Base-by-base conservation (phyloP, 129 eudicot species). In the Solidago caesia region DNA sequence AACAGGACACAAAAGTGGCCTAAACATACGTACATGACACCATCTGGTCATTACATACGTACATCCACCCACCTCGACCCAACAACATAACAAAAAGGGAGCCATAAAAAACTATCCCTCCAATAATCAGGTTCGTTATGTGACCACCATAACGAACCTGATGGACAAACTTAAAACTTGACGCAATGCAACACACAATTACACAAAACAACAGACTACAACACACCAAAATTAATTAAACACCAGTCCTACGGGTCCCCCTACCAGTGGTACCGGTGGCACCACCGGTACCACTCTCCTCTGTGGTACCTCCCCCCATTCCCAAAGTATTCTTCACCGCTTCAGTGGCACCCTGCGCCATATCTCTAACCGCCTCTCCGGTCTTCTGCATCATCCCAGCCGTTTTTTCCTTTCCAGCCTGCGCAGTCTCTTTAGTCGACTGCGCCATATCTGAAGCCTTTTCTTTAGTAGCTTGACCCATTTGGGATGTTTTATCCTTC, bases 271-370 rank as follows among this genome's bases (percentile, higher is more conserved):
- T 64, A 14, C 25, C 16, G 0, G 47, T 64, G 48, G 9, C 59
- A 4, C 7, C 39, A 14, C 57, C 75, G 45, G 42, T 33, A 14
- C 55, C 5, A 0, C 9, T 64, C 7, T 79, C 68, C 5, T 83
- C 89, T 4, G 73, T 75, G 2, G 73, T 75, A 8, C 41, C 49
- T 0, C 73, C 70, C 5, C 76, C 92, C 85, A 88, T 70, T 0
- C 92, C 96, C 2, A 90, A 68, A 2, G 96, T 87, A 16, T 66
- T 39, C 78, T 90, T 90, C n/a, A 90, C 91, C 26, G 92, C 85
- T 4, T 87, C 92, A 3, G 81, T 73, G 6, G 89, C 92, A 5
- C 92, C 89, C 21, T 77, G 79, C 2, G 96, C 96, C 90, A 90
- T 81, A 47, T 60, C 79, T 79, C 61, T 87, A 44, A 90, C 88